These are phyloP conservation scores for Aspergillus persii DNA, from an alignment of 2,329 filamentous ascomycete species.

Conservation along the genomic window DNA sequence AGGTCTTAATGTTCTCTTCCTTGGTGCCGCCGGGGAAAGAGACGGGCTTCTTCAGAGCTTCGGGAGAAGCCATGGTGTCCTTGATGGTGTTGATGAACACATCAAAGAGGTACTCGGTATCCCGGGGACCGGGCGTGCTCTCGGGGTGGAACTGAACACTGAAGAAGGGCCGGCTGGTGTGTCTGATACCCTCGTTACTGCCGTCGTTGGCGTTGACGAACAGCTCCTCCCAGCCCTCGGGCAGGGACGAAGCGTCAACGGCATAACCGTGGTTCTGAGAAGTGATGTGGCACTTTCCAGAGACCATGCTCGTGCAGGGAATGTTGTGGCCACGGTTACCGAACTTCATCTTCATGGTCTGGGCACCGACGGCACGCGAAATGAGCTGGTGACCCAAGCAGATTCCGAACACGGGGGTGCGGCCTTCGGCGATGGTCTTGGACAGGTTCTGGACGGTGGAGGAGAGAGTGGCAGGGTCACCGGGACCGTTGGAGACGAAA, in stretches of 20 bases:
- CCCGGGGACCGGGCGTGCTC: conserved; percentile 88
- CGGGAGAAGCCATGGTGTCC: conserved; percentile 65
- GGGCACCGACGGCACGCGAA: conserved; percentile 80
- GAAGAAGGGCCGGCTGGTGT: conserved; percentile 83
- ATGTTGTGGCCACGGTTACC: conserved; percentile 99
- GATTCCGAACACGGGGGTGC: conserved; percentile 90
- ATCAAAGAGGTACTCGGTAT: conserved; percentile 96
- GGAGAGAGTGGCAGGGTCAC: conserved; percentile 84
- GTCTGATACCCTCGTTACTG: conserved; percentile 96
- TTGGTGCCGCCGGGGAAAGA: conserved; percentile 81
- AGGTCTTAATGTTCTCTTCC: conserved; percentile 71
- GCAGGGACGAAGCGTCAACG: conserved; percentile 75
- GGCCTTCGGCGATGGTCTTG: conserved; percentile 71
- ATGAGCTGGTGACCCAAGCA: conserved; percentile 93
- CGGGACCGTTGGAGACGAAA: conserved; percentile 96
- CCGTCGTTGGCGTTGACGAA: conserved; percentile 98
- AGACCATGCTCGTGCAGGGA: conserved; percentile 91
- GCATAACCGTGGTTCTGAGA: conserved; percentile 98
- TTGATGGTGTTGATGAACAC: conserved; percentile 87
- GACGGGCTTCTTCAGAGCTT: conserved; percentile 69
- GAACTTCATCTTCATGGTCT: conserved; percentile 96
- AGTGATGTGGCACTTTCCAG: conserved; percentile 96
- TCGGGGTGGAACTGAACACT: conserved; percentile 99
- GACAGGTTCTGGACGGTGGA: conserved; percentile 75
- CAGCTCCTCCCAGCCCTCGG: conserved; percentile 82